These are phyloP conservation scores for Neurospora sp. DNA, from an alignment of 495 filamentous ascomycete species.

Conservation along the genomic window DNA sequence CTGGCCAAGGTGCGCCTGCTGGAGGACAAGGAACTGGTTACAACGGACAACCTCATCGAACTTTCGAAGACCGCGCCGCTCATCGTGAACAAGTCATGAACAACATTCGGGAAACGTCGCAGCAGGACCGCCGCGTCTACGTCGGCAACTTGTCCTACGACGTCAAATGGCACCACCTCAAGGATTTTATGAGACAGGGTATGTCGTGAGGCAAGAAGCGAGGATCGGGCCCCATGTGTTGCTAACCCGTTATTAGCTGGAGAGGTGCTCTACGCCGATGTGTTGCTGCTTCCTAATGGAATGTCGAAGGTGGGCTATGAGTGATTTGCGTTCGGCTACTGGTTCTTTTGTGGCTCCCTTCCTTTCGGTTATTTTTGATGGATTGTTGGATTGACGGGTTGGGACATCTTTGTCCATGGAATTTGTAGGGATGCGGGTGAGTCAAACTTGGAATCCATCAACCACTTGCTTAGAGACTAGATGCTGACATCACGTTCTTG, in stretches of 20 bases:
- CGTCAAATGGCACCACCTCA: conserved; percentile 99
- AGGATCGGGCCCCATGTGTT: conserved; percentile 2
- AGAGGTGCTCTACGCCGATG: conserved; percentile 99
- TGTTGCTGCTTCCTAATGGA: conserved; percentile 99
- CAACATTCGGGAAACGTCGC: conserved; percentile 82
- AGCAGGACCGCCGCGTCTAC: conserved; percentile 98
- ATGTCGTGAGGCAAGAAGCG: conserved; percentile 27
- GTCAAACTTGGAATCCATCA: conserved; percentile 21
- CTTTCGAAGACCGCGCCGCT: conserved; percentile 72
- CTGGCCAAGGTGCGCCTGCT: conserved; percentile 56
- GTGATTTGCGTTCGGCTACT: conserved; percentile 58
- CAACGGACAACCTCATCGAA: conserved; percentile 58
- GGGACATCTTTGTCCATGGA: conserved; percentile 74
- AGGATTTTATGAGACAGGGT: conserved; percentile 99
- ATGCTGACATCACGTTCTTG: conserved; percentile 7
- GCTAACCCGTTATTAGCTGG: conserved; percentile 55
- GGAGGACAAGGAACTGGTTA: conserved; percentile 48
- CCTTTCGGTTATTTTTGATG: conserved; percentile 68
- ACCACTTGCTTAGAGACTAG: background rate
- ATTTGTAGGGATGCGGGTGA: conserved; percentile 99
- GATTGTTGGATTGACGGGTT: conserved; percentile 99
- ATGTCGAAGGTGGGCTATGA: conserved; percentile 99
- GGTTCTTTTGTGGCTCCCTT: conserved; percentile 62
- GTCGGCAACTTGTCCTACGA: conserved; percentile 98
- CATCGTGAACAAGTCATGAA: conserved; percentile 95